Evolutionary conservation across 169 alveolate genomes (phyloP).

Genomic region (Plasmodium gonderi): DNA sequence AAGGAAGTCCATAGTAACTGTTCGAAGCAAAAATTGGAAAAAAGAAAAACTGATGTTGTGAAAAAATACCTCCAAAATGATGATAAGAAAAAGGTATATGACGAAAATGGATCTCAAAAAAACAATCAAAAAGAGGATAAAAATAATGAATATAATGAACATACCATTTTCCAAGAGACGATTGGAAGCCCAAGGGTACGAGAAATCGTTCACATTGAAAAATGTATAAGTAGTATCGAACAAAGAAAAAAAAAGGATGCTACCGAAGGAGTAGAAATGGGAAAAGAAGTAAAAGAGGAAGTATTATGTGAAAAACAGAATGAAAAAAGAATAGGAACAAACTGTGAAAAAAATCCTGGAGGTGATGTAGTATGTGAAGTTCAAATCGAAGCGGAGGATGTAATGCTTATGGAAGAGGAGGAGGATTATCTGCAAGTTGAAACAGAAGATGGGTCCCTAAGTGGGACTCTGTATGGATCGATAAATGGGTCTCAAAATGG

Average conservation of each 20-base stretch:
- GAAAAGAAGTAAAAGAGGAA: background rate
- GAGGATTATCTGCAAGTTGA: background rate
- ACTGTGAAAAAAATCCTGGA: too few species aligned
- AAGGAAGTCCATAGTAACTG: background rate
- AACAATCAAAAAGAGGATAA: background rate
- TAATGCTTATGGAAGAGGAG: background rate
- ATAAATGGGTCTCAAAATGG: background rate
- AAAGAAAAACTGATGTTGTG: too few species aligned
- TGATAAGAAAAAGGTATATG: background rate
- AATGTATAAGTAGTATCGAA: background rate
- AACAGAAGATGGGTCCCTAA: constrained; percentile 3
- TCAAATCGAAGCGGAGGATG: background rate
- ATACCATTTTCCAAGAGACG: too few species aligned
- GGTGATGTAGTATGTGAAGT: too few species aligned
- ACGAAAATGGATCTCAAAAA: background rate
- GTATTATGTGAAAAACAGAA: too few species aligned
- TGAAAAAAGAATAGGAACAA: too few species aligned
- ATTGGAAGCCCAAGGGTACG: too few species aligned
- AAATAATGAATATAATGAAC: background rate
- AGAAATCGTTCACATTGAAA: too few species aligned
- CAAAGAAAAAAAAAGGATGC: background rate
- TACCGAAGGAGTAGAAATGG: background rate
- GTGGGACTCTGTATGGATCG: background rate
- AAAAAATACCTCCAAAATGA: background rate
- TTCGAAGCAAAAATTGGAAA: background rate